Evolutionary conservation across 129 eudicot species (phyloP).

Genomic region (Scalesia atractyloides): DNA sequence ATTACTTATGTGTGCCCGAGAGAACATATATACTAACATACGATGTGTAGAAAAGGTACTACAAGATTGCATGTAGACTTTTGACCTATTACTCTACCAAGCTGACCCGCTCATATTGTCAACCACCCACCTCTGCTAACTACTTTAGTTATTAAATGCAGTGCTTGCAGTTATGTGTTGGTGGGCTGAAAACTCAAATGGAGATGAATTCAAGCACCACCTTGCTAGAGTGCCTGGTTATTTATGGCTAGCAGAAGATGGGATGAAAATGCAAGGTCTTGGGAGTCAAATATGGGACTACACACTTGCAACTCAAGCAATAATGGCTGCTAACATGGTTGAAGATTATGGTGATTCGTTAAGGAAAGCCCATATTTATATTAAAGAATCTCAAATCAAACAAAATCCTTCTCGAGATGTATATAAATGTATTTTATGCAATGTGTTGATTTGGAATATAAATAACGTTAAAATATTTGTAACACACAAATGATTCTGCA

Average conservation of each 20-base stretch:
- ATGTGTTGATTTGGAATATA: too few relatives aligned
- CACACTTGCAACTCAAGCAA: conserved; percentile 65
- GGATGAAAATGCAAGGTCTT: conserved; percentile 69
- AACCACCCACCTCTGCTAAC: neutral
- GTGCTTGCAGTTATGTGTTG: too few relatives aligned
- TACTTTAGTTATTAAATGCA: neutral
- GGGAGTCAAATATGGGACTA: conserved; percentile 83
- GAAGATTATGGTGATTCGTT: conserved; percentile 70
- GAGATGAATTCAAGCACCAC: too few relatives aligned
- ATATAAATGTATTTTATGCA: too few relatives aligned
- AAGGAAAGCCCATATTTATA: conserved; percentile 60
- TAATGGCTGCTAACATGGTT: conserved; percentile 58
- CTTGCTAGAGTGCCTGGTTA: too few relatives aligned
- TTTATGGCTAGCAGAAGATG: too few relatives aligned
- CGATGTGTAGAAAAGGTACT: conserved; percentile 64
- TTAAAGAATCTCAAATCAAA: conserved; percentile 67
- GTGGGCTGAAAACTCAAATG: too few relatives aligned
- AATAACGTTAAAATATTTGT: too few relatives aligned
- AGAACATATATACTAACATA: conserved; percentile 53
- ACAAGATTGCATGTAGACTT: neutral
- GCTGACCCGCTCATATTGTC: too few relatives aligned
- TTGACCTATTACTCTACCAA: neutral
- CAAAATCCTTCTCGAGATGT: conserved; percentile 39
- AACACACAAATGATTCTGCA: too few relatives aligned
- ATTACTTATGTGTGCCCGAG: conserved; percentile 52